Conservation (phyloP, 345 rosid species). For the Pugionium cornutum region DNA sequence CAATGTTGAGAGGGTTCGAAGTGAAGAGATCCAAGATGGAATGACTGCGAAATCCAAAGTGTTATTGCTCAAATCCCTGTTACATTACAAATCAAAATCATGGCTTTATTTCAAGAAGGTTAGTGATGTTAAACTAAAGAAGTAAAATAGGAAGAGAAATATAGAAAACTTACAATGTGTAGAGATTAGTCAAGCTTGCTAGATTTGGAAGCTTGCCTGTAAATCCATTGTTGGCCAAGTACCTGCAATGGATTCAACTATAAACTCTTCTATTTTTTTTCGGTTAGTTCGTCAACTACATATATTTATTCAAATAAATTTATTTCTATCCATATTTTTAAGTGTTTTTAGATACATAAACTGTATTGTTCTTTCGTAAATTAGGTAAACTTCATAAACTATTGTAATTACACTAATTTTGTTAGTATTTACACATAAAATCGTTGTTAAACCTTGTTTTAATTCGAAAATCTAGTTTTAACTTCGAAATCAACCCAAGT, state of each 20-base stretch:
- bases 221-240: conserved; percentile 66
- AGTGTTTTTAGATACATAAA: too few relatives aligned
- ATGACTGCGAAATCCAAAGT: conserved; percentile 49
- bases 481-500: too few relatives aligned
- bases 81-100: not conserved
- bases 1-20: conserved; percentile 64
- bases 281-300: too few relatives aligned
- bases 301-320: too few relatives aligned
- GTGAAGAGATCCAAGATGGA: conserved; percentile 61
- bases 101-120: not conserved
- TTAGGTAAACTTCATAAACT: too few relatives aligned
- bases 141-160: not conserved
- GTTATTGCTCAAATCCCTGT: conserved; percentile 87
- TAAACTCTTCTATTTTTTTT: not conserved
- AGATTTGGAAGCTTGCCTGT: conserved; percentile 67
- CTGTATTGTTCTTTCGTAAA: too few relatives aligned
- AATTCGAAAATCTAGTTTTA: too few relatives aligned
- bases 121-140: not conserved
- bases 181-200: conserved; percentile 51
- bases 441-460: too few relatives aligned
- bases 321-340: too few relatives aligned
- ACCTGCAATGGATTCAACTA: conserved; percentile 48
- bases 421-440: too few relatives aligned
- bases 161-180: conserved; percentile 59
- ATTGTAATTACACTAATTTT: too few relatives aligned